Evolutionary conservation across 352 stramenopile genomes (phyloP).

Genomic region (Phytophthora litchii): DNA sequence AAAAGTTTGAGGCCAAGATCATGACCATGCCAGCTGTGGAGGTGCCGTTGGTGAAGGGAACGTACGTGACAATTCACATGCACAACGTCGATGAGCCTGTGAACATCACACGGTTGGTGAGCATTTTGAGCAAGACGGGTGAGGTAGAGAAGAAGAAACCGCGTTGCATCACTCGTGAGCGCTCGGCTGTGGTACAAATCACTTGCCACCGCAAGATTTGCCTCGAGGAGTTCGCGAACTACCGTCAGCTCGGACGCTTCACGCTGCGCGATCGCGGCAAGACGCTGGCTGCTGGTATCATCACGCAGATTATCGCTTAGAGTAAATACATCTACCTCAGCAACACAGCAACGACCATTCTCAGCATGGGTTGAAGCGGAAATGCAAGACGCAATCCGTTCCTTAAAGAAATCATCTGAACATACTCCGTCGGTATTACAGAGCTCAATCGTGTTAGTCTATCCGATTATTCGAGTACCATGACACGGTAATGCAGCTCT

Average conservation of each 20-base stretch:
- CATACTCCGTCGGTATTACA: too few species aligned
- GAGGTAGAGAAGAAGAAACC: slow-evolving; percentile 85
- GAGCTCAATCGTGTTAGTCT: too few species aligned
- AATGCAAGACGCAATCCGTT: too few species aligned
- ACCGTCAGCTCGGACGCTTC: slow-evolving; percentile 83
- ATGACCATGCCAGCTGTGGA: slow-evolving; percentile 89
- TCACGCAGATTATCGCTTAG: slow-evolving; percentile 82
- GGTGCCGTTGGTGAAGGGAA: slow-evolving; percentile 86
- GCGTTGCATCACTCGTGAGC: slow-evolving; percentile 86
- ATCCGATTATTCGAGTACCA: slow-evolving; percentile 21
- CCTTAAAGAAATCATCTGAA: too few species aligned
- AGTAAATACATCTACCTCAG: background rate
- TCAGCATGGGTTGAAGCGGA: too few species aligned
- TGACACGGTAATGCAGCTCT: slow-evolving; percentile 4
- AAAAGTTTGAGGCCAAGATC: slow-evolving; percentile 89
- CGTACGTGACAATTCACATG: slow-evolving; percentile 84
- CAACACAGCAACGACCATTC: too few species aligned
- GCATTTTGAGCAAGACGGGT: slow-evolving; percentile 69
- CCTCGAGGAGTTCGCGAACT: slow-evolving; percentile 80
- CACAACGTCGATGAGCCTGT: slow-evolving; percentile 89
- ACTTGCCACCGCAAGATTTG: slow-evolving; percentile 78
- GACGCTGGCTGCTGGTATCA: slow-evolving; percentile 85
- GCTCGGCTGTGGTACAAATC: slow-evolving; percentile 85
- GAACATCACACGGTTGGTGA: slow-evolving; percentile 81
- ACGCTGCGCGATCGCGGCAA: slow-evolving; percentile 82